Evolutionary conservation across 73 alveolate genomes (phyloP).

Genomic region (Uronychia setigera): DNA sequence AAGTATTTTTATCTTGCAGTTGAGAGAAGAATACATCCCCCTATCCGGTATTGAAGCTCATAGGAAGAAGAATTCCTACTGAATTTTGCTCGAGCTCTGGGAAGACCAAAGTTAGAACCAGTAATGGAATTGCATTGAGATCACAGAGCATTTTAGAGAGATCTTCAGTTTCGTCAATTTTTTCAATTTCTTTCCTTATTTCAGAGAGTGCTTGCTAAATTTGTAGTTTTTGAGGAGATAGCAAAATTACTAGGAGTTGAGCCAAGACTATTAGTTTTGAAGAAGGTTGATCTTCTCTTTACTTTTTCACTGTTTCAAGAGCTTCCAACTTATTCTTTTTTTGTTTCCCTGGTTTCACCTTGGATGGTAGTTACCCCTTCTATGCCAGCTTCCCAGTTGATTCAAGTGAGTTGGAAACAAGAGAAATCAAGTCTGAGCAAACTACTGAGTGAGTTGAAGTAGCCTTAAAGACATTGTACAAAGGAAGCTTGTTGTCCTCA

Average conservation of each 20-base stretch:
- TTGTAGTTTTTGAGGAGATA: not conserved
- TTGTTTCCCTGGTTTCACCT: not conserved
- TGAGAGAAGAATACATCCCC: not conserved
- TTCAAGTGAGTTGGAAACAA: not conserved
- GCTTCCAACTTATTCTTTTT: not conserved
- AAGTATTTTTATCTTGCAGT: not conserved
- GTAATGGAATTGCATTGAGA: not conserved
- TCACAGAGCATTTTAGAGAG: not conserved
- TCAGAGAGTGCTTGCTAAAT: not conserved
- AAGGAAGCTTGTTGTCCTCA: not conserved
- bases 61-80: not conserved
- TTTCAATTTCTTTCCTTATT: not conserved
- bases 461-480: not conserved
- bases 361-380: not conserved
- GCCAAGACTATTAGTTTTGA: not conserved
- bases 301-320: no score
- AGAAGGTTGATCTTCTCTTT: not conserved
- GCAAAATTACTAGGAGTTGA: not conserved
- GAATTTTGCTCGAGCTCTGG: not conserved
- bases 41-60: not conserved
- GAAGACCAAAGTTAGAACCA: not conserved
- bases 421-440: not conserved
- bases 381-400: not conserved
- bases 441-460: not conserved
- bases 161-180: not conserved